Base-by-base conservation (phyloP, 345 rosid species). In the Geranium brycei region DNA sequence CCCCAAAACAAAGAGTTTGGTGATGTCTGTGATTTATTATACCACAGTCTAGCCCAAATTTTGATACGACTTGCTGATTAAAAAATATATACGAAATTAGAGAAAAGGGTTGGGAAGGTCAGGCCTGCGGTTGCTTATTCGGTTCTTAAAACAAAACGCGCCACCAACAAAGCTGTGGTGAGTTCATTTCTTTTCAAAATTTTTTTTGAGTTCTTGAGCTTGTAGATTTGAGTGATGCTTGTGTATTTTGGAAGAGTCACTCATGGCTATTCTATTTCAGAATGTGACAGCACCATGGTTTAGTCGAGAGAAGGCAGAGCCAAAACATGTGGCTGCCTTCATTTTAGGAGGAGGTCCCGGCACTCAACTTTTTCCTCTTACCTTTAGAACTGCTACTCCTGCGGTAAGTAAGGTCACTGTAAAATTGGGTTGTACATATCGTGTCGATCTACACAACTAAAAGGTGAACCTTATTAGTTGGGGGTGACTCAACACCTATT, bases 321-420 rank as follows among this genome's bases (percentile, higher is more conserved):
- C 95, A 1, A 85, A 80, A 76, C 83, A 76, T 58, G 82, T 86
- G 10, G 89, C 92, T 53, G 79, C 95, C 55, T 83, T 91, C 73
- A 85, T 91, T 73, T 72, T 91, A 70, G 91, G 97, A 57, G 96
- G 97, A 62, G 93, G 97, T 63, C 89, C 90, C 40, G 97, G 96
- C 47, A 83, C 91, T 63, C 79, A 87, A 17, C 88, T 88, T 47
- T 84, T 83, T 70, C 97, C 97, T 58, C 89, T 88, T 35, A 91
- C 97, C 23, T 67, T 68, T 67, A 75, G 68, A 71, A 77, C 87
- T 53, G 96, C 93, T 7, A 86, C 87, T 68, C 97, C 97, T 12
- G 96, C 96, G 63, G 97, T 88, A 76, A 83, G 83, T n/a, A n/a
- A n/a, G n/a, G n/a, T n/a, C n/a, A n/a, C n/a, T n/a, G n/a, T n/a